These are phyloP conservation scores for Lunularia cruciata DNA, from an alignment of 225 moss, liverwort and hornwort genomes.

Conservation along the genomic window DNA sequence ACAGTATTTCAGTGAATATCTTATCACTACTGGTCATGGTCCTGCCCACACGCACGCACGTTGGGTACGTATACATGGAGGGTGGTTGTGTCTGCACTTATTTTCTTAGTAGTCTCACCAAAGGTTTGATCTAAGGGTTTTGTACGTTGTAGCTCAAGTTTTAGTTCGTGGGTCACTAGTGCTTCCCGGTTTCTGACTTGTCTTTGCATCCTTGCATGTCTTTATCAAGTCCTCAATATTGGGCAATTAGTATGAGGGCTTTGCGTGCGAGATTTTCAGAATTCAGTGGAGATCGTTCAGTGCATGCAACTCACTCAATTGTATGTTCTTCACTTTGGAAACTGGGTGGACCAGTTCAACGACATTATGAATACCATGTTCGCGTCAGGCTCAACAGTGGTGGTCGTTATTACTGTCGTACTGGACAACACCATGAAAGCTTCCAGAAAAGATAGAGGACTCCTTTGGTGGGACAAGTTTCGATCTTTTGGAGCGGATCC, in stretches of 20 bases:
- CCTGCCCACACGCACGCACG: slow-evolving; percentile 72
- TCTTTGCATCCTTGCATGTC: too few relatives aligned
- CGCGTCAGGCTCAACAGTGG: slow-evolving; percentile 61
- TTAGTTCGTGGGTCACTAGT: too few relatives aligned
- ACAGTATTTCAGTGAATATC: slow-evolving; percentile 71
- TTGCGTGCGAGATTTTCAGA: too few relatives aligned
- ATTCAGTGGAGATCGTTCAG: too few relatives aligned
- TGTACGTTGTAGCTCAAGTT: too few relatives aligned
- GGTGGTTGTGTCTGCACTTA: not conserved
- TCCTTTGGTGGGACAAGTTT: slow-evolving; percentile 80
- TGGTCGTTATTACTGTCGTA: slow-evolving; percentile 69
- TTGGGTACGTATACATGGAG: slow-evolving; percentile 51
- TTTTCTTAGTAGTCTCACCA: too few relatives aligned
- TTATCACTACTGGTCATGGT: slow-evolving; percentile 67
- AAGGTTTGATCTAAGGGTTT: too few relatives aligned
- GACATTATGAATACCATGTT: slow-evolving; percentile 78
- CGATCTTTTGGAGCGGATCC: slow-evolving; percentile 61
- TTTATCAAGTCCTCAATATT: too few relatives aligned
- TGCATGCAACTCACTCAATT: too few relatives aligned
- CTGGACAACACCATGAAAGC: slow-evolving; percentile 72
- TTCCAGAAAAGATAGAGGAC: slow-evolving; percentile 71
- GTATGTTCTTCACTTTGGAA: too few relatives aligned
- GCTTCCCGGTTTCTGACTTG: too few relatives aligned
- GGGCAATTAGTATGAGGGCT: too few relatives aligned
- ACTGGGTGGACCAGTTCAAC: slow-evolving; percentile 67